These are phyloP conservation scores for Geoglossum cookeanum DNA, from an alignment of 2,329 filamentous ascomycete species.

Conservation along the genomic window DNA sequence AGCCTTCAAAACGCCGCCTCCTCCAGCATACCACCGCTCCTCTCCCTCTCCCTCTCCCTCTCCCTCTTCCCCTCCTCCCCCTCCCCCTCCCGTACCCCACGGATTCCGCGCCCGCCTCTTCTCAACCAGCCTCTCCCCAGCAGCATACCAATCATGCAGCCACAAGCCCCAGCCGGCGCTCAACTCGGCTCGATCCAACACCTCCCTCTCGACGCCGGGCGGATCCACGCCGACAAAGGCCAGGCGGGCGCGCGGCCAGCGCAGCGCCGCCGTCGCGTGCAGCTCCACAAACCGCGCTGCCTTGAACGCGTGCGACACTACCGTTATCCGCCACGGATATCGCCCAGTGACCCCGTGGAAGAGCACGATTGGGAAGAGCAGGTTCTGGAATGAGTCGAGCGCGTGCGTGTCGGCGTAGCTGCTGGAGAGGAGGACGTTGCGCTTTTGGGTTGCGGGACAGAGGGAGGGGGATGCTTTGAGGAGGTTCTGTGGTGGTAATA, in stretches of 20 bases:
- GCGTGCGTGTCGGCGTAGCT: constrained; percentile 49
- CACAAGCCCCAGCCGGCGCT: too few species aligned
- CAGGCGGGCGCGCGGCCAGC: constrained; percentile 28
- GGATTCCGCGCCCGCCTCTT: too few species aligned
- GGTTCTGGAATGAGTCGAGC: constrained; percentile 71
- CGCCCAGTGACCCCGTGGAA: constrained; percentile 40
- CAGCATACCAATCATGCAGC: too few species aligned
- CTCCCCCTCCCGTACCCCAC: too few species aligned
- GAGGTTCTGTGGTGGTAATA: constrained; percentile 15
- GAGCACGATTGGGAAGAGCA: constrained; percentile 54
- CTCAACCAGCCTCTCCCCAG: too few species aligned
- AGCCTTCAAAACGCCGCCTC: too few species aligned
- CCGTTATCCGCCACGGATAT: constrained; percentile 40
- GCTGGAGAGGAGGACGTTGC: constrained; percentile 13
- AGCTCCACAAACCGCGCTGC: constrained; percentile 38
- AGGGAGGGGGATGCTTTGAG: constrained; percentile 20
- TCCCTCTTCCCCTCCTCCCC: too few species aligned
- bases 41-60: too few species aligned
- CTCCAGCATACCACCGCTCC: too few species aligned
- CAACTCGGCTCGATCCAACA: too few species aligned
- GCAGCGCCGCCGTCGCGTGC: constrained; percentile 43
- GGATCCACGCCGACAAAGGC: constrained; percentile 47
- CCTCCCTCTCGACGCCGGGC: constrained; percentile 19
- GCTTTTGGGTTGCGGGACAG: constrained; percentile 8
- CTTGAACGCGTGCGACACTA: constrained; percentile 56